These are phyloP conservation scores for Pleurotus pulmonarius DNA, from an alignment of 768 basidiomycete species.

Conservation along the genomic window DNA sequence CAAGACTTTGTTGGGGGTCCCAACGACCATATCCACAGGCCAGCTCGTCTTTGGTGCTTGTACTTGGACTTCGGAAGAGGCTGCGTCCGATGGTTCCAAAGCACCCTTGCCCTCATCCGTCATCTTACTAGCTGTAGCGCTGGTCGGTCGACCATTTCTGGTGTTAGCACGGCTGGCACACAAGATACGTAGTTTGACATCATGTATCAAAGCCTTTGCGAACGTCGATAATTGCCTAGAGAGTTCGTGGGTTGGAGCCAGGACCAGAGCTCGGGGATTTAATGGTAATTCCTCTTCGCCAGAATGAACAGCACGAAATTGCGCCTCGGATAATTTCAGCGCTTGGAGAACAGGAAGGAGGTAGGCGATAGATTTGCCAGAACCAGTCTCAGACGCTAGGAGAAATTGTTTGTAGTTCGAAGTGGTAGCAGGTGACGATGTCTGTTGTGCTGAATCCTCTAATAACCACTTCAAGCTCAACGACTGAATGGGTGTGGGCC, in stretches of 20 bases:
- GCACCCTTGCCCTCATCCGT: slow-evolving; percentile 25
- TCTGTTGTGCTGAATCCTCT: slow-evolving; percentile 14
- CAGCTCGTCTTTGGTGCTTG: slow-evolving; percentile 9
- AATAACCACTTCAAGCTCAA: slow-evolving; percentile 68
- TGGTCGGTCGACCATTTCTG: slow-evolving; percentile 17
- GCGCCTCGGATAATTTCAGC: slow-evolving; percentile 63
- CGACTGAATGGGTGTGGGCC: slow-evolving; percentile 77
- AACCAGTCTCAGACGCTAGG: slow-evolving; percentile 86
- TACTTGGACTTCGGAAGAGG: slow-evolving; percentile 22
- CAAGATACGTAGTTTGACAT: slow-evolving; percentile 69
- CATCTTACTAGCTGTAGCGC: slow-evolving; percentile 50
- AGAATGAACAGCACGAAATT: background rate
- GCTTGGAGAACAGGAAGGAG: slow-evolving; percentile 79
- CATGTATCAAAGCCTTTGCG: slow-evolving; percentile 72
- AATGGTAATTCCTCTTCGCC: slow-evolving; percentile 19
- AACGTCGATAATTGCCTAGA: slow-evolving; percentile 73
- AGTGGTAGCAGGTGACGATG: slow-evolving; percentile 3
- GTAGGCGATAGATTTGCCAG: slow-evolving; percentile 90
- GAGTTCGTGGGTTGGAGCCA: slow-evolving; percentile 89
- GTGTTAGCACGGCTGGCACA: slow-evolving; percentile 66
- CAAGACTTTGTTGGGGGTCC: slow-evolving; percentile 64
- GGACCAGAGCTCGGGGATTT: slow-evolving; percentile 73
- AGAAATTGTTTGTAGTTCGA: slow-evolving; percentile 49
- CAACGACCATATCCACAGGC: slow-evolving; percentile 57
- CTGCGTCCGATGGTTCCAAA: slow-evolving; percentile 10